Conservation (phyloP, 768 basidiomycete species). For the Leccinum rimulosum region DNA sequence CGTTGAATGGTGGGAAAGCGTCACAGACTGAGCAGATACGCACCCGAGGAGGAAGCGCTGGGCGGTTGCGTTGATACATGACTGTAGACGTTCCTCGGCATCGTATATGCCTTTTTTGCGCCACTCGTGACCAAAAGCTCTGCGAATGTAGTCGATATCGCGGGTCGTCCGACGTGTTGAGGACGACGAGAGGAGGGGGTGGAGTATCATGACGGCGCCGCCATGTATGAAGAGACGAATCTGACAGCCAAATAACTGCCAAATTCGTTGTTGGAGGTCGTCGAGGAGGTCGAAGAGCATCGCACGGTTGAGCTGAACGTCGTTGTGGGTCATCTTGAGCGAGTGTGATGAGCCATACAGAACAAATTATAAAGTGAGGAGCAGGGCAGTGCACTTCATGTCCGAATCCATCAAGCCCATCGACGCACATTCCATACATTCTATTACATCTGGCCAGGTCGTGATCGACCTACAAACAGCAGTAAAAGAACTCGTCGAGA, state of each 20-base stretch:
- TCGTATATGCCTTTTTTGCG: slow-evolving; percentile 45
- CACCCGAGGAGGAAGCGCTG: slow-evolving; percentile 45
- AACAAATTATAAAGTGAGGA: too few species aligned
- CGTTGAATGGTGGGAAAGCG: neutral
- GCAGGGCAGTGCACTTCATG: neutral
- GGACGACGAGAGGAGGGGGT: slow-evolving; percentile 40
- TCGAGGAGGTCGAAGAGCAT: slow-evolving; percentile 46
- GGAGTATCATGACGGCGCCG: slow-evolving; percentile 72
- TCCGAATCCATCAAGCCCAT: slow-evolving; percentile 50
- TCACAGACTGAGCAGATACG: slow-evolving; percentile 4
- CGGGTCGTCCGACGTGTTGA: slow-evolving; percentile 52
- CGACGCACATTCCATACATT: slow-evolving; percentile 75
- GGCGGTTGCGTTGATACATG: slow-evolving; percentile 58
- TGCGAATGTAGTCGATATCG: slow-evolving; percentile 66
- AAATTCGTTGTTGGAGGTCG: slow-evolving; percentile 50
- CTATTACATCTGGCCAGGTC: slow-evolving; percentile 93
- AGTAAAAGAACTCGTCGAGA: slow-evolving; percentile 96
- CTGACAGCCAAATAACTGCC: slow-evolving; percentile 44
- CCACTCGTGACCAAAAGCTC: slow-evolving; percentile 60
- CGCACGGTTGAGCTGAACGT: slow-evolving; percentile 29
- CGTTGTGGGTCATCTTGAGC: slow-evolving; percentile 32
- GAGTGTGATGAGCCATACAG: neutral
- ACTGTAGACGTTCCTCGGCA: slow-evolving; percentile 51
- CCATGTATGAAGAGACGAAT: slow-evolving; percentile 68
- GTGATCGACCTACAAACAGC: slow-evolving; percentile 91